These are phyloP conservation scores for Panicum hallii DNA, from an alignment of 202 grass and related monocot genomes.

Conservation along the genomic window DNA sequence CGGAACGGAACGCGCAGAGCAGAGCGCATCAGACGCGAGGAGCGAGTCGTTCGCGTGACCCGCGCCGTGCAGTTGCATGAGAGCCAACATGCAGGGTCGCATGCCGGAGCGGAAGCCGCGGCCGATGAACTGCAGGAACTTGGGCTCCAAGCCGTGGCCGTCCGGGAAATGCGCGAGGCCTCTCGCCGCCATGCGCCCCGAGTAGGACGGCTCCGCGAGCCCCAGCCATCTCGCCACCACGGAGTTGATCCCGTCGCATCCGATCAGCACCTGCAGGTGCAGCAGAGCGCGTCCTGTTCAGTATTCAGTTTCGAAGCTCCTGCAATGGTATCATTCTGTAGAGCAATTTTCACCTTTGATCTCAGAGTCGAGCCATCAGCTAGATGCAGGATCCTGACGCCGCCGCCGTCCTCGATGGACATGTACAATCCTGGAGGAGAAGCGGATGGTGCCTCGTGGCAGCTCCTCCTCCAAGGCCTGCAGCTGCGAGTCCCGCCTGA, in stretches of 20 bases:
- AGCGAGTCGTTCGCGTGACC: too few species aligned
- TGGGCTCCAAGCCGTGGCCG: constrained; percentile 53
- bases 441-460: constrained; percentile 68
- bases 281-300: background rate
- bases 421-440: constrained; percentile 77
- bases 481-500: constrained; percentile 57
- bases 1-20: too few species aligned
- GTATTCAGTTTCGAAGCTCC: background rate
- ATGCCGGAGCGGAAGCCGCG: constrained; percentile 64
- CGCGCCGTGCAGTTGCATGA: too few species aligned
- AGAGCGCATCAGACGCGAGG: too few species aligned
- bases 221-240: constrained; percentile 67
- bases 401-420: constrained; percentile 48
- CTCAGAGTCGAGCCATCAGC: constrained; percentile 53
- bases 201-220: constrained; percentile 48
- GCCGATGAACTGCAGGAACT: constrained; percentile 54
- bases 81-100: too few species aligned
- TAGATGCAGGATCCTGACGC: constrained; percentile 53
- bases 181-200: constrained; percentile 52
- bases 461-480: constrained; percentile 60
- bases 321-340: background rate
- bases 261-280: constrained; percentile 54
- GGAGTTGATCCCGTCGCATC: constrained; percentile 74
- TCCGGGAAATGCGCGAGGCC: constrained; percentile 52
- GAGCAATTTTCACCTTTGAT: constrained; percentile 44